Evolutionary conservation across 192 early-diverging fungal genomes (phyloP).

Genomic region (Coemansia sp.): DNA sequence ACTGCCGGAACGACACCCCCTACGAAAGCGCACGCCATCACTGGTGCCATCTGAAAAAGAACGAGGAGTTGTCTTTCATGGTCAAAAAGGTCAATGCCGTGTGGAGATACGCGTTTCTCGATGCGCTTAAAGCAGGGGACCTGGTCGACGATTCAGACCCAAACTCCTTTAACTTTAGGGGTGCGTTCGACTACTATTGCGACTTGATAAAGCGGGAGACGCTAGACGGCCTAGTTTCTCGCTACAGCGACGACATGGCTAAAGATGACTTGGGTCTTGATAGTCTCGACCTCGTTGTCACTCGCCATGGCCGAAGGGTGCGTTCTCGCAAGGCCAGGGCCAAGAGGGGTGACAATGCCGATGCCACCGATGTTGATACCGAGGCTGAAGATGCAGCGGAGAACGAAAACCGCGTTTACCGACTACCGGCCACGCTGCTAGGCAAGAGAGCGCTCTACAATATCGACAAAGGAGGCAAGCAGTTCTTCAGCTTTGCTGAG

Average conservation of each 20-base stretch:
- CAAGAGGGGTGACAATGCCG: background rate
- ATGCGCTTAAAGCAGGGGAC: conserved; percentile 19
- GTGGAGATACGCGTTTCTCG: conserved; percentile 31
- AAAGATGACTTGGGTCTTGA: background rate
- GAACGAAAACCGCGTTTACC: background rate
- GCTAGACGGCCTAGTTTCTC: conserved; percentile 10
- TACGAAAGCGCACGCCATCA: conserved; percentile 15
- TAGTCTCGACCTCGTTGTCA: background rate
- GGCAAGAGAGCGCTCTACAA: conserved; percentile 1
- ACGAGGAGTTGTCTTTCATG: background rate
- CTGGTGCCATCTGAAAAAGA: conserved; percentile 3
- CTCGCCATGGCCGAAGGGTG: background rate
- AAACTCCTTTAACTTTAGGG: conserved; percentile 12
- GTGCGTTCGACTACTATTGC: conserved; percentile 17
- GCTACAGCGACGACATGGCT: conserved; percentile 16
- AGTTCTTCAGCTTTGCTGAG: conserved; percentile 11
- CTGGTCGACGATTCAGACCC: conserved; percentile 15
- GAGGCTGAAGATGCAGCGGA: background rate
- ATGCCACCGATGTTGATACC: background rate
- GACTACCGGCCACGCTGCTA: conserved; percentile 29
- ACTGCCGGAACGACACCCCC: conserved; percentile 4
- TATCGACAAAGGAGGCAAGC: background rate
- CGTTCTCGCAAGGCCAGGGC: background rate
- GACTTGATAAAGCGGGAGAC: conserved; percentile 1
- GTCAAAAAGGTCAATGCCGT: background rate